Base-by-base conservation (phyloP, 2,329 filamentous ascomycete genomes). In the Fusarium sp. region DNA sequence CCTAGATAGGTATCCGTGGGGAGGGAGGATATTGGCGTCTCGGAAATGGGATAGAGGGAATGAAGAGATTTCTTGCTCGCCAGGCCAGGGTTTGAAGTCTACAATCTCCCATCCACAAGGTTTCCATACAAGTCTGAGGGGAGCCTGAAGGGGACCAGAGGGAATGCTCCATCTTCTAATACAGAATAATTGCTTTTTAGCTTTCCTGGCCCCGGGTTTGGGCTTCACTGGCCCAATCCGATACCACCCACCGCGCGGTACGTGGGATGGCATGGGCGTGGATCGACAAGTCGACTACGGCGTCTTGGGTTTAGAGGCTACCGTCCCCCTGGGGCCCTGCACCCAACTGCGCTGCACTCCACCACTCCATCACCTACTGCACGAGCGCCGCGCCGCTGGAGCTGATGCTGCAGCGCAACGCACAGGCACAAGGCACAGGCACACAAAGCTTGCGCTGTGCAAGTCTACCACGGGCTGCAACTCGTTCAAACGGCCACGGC, bases 171-270 rank as follows among this genome's bases (percentile, higher is more conserved):
- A 36, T 44, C 46, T 46, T 50, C 53, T 54, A 50, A 31, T 60
- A 59, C 46, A 58, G 44, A 58, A 68, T 58, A 66, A 69, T 70
- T 71, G 60, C 69, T 72, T 72, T 65, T 70, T 46, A 46, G 27
- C 44, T 46, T 71, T 68, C 42, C 42, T 46, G 42, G 42, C 23
- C 42, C 63, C 59, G 25, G 66, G 65, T 56, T 62, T 59, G 44
- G 51, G 59, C 40, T 49, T 61, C 31, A 50, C 50, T 46, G 53
- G 42, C 53, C 62, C 42, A 66, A 60, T 64, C 61, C 62, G 67
- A 65, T 70, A 42, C 58, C 60, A 60, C 62, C 40, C 38, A 29
- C 31, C 23, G 40, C 34, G 42, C 42, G 42, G 42, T 46, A 27
- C 42, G 42, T 46, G 42, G 38, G 38, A 50, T 33, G 46, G 46